A percentile compares a stretch with the other conserved stretches of the same genome.
These are phyloP conservation scores for Zasmidium cellare DNA, from an alignment of 2,329 filamentous ascomycete genomes.

Conservation along the genomic window DNA sequence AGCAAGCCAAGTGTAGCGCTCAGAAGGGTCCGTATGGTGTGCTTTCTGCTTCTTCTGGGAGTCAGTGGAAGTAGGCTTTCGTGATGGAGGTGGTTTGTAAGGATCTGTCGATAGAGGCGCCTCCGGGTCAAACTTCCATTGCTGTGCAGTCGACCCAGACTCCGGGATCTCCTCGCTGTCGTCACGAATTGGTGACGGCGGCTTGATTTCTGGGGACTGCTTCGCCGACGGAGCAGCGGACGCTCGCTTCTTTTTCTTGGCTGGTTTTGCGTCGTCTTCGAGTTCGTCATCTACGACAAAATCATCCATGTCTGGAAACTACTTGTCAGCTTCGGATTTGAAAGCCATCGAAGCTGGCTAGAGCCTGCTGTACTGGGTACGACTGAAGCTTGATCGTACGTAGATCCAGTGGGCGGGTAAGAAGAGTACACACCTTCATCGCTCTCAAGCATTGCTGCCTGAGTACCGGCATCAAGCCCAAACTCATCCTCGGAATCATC, in stretches of 20 bases:
- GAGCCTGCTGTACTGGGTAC: slow-evolving; percentile 1
- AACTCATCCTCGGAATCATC: slow-evolving; percentile 71
- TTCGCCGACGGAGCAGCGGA: slow-evolving; percentile 54
- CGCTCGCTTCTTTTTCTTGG: slow-evolving; percentile 58
- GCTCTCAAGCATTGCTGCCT: slow-evolving; percentile 58
- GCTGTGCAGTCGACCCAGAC: slow-evolving; percentile 68
- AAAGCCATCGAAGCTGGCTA: slow-evolving; percentile 4
- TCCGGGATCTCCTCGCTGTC: slow-evolving; percentile 54
- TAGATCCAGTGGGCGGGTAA: slow-evolving; percentile 9
- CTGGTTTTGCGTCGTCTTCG: slow-evolving; percentile 64
- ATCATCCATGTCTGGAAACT: slow-evolving; percentile 69
- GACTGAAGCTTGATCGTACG: slow-evolving; percentile 24
- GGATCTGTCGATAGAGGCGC: slow-evolving; percentile 54
- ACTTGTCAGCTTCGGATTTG: slow-evolving; percentile 15
- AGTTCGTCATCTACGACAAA: slow-evolving; percentile 88
- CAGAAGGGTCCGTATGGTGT: slow-evolving; percentile 76
- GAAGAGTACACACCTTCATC: slow-evolving; percentile 56
- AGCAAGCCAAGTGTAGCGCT: slow-evolving; percentile 88
- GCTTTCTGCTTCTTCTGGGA: slow-evolving; percentile 60
- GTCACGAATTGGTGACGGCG: slow-evolving; percentile 49
- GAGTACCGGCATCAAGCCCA: slow-evolving; percentile 57
- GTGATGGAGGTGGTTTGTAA: slow-evolving; percentile 38
- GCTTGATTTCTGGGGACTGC: slow-evolving; percentile 32
- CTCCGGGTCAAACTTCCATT: slow-evolving; percentile 76
- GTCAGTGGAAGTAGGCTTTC: slow-evolving; percentile 28